Evolutionary conservation across 345 rosid species (phyloP).

Genomic region (Microcos paniculata): DNA sequence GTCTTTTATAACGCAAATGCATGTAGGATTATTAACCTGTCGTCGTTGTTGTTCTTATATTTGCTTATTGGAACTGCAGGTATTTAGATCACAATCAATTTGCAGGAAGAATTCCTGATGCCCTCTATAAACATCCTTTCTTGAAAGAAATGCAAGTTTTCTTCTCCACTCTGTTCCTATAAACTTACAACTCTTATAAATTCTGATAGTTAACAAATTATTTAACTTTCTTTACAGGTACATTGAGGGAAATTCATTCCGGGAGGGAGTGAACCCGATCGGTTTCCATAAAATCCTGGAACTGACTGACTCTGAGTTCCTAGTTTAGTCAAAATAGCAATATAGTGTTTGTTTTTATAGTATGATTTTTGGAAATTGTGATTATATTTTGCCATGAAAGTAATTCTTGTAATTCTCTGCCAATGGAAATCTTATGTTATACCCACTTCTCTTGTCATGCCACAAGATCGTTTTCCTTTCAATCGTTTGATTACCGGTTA

Average conservation of each 20-base stretch:
- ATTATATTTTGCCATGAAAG: background rate
- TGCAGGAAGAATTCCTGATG: conserved; percentile 65
- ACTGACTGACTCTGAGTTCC: conserved; percentile 56
- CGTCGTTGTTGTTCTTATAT: background rate
- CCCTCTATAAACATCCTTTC: conserved; percentile 61
- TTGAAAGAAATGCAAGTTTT: conserved; percentile 72
- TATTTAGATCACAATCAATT: conserved; percentile 84
- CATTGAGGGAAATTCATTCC: conserved; percentile 75
- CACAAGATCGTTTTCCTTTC: too few species aligned
- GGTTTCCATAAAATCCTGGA: conserved; percentile 69
- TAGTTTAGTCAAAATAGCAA: conserved; percentile 13
- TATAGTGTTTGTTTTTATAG: background rate
- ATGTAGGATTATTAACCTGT: background rate
- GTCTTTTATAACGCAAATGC: background rate
- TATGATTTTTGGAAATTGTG: background rate
- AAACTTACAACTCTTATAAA: background rate
- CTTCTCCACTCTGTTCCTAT: background rate
- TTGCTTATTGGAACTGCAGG: conserved; percentile 33
- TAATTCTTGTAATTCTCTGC: background rate
- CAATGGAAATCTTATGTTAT: background rate
- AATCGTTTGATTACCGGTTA: too few species aligned
- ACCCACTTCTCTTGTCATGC: background rate
- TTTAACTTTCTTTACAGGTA: conserved; percentile 45
- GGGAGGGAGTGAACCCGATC: conserved; percentile 56
- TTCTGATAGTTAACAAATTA: background rate